Base-by-base conservation (phyloP, 2,329 filamentous ascomycete species). In the Xylaria arbuscula region DNA sequence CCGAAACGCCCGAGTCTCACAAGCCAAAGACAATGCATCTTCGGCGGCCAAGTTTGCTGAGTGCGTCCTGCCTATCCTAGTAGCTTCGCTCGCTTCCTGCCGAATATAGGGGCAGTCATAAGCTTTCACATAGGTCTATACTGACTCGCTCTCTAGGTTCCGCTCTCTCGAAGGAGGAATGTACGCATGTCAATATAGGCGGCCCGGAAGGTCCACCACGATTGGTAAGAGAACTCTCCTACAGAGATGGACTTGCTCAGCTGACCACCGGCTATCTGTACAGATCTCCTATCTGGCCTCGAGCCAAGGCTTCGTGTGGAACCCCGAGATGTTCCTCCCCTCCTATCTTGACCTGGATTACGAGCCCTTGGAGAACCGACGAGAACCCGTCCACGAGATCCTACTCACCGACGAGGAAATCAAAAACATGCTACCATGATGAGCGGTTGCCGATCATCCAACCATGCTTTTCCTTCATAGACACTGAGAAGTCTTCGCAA, bases 291-390 rank as follows among this genome's bases (percentile, higher is more conserved):
- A 93, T 78, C 88, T 94, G 59, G 90, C 92, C 69, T 91, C 90
- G 6, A 92, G 89, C 76, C 92, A 95, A 80, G 92, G 92, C 66
- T 95, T 93, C 76, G 89, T 90, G 69, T 95, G 92, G 92, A 94
- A 94, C 79, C 92, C 92, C 79, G 92, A 94, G 78, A 92, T 94
- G 79, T 94, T 94, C 81, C 86, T 94, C 1, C 92, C 92, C 1
- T 93, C 91, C 8, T 93, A 93, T 78, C 83, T 91, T 75, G 90
- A 93, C 80, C 89, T 87, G 82, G 90, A 93, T 73, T 92, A 92
- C 77, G 86, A 89, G 45, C 91, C 92, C 50, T 86, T 94, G 76
- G 91, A 94, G 79, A 89, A 91, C 78, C 89, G 88, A 72, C 90
- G 90, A 76, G 92, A 94, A 72, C 91, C 92, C 1, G 91, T 95